These are phyloP conservation scores for Discostella pseudostelligera DNA, from an alignment of 108 stramenopile genomes.

Conservation along the genomic window DNA sequence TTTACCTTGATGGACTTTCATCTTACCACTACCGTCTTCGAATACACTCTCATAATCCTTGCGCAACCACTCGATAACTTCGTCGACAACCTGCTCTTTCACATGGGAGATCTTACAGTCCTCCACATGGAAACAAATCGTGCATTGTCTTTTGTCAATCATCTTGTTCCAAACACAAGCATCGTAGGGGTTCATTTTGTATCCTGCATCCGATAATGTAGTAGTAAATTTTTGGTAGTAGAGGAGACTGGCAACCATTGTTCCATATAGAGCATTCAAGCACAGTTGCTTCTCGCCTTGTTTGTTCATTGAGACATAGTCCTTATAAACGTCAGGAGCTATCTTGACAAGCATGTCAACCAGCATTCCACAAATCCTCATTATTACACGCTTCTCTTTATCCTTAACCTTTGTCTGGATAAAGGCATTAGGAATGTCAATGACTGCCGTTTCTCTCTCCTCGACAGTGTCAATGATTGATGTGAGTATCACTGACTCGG, in stretches of 20 bases:
- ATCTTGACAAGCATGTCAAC: constrained; percentile 36
- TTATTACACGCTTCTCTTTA: not conserved
- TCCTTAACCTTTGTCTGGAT: constrained; percentile 11
- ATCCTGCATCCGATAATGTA: not conserved
- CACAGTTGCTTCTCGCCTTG: constrained; percentile 12
- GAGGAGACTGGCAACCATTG: constrained; percentile 1
- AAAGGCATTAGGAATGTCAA: constrained; percentile 16
- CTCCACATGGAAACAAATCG: constrained; percentile 5
- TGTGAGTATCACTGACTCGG: constrained; percentile 10
- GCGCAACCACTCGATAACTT: constrained; percentile 4
- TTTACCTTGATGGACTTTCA: constrained; percentile 8
- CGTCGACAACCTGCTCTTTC: constrained; percentile 3
- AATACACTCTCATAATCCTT: constrained; percentile 12
- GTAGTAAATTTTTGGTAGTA: no score
- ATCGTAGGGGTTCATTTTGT: not conserved
- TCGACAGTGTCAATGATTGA: constrained; percentile 8
- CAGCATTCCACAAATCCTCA: constrained; percentile 14
- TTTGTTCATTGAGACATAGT: constrained; percentile 3
- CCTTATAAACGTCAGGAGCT: constrained; percentile 26
- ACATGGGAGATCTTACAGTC: constrained; percentile 33
- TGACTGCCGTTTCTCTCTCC: constrained; percentile 2
- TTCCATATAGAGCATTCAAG: constrained; percentile 9
- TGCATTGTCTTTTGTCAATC: not conserved
- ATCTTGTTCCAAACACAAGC: constrained; percentile 2
- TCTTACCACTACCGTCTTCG: constrained; percentile 10